Conservation (phyloP, 805 yeast genomes). For the Suhomyces canberraensis region DNA sequence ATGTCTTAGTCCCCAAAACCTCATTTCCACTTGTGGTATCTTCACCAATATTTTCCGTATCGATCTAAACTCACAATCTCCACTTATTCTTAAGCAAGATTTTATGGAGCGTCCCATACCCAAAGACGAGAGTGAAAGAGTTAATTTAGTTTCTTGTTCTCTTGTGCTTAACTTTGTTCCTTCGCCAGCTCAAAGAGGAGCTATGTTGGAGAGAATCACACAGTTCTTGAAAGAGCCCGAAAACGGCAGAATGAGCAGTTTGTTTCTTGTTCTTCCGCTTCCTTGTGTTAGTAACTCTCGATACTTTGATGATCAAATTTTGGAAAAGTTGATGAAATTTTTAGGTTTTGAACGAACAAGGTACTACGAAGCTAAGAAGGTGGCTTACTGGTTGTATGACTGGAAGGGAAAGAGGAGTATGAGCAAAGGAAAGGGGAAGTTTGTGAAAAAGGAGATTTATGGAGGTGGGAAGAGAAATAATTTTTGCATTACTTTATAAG, state of each 20-base stretch:
- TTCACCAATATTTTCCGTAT: conserved; percentile 58
- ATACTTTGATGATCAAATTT: conserved; percentile 52
- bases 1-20: conserved; percentile 64
- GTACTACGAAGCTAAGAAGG: conserved; percentile 61
- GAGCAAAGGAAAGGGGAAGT: conserved; percentile 7
- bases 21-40: conserved; percentile 56
- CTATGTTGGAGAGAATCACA: conserved; percentile 64
- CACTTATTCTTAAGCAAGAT: conserved; percentile 70
- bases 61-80: conserved; percentile 79
- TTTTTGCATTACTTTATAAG: conserved; percentile 46
- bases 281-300: conserved; percentile 86
- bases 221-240: conserved; percentile 47
- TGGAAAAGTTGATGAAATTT: conserved; percentile 45
- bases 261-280: conserved; percentile 82
- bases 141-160: conserved; percentile 74
- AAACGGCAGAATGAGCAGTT: conserved; percentile 24
- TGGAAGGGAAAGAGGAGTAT: conserved; percentile 43
- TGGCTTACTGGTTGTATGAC: conserved; percentile 67
- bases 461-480: conserved; percentile 66
- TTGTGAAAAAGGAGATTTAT: conserved; percentile 48
- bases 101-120: conserved; percentile 79
- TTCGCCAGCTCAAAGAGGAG: conserved; percentile 64
- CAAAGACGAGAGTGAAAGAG: conserved; percentile 38
- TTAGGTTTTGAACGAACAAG: conserved; percentile 56
- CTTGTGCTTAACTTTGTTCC: conserved; percentile 89